Conservation (phyloP, 768 basidiomycete genomes). For the Cytidiella melzeri region DNA sequence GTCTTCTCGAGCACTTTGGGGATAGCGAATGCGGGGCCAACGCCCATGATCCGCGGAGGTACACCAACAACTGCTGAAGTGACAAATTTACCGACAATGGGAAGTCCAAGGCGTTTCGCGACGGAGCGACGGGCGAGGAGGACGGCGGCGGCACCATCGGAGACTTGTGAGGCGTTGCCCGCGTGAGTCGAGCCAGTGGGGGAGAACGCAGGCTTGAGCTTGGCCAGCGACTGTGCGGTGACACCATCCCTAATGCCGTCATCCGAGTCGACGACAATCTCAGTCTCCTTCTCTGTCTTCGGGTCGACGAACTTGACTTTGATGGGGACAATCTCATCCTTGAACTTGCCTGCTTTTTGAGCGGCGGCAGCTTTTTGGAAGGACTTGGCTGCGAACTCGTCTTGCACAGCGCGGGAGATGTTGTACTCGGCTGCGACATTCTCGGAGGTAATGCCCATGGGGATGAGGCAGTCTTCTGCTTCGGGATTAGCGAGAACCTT, state of each 20-base stretch:
- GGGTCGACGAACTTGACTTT: conserved; percentile 64
- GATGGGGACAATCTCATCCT: conserved; percentile 78
- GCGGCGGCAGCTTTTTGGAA: conserved; percentile 82
- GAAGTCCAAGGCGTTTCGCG: conserved; percentile 79
- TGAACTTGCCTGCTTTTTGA: conserved; percentile 76
- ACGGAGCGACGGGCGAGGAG: conserved; percentile 74
- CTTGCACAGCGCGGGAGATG: conserved; percentile 72
- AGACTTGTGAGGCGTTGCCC: conserved; percentile 82
- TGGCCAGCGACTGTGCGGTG: conserved; percentile 67
- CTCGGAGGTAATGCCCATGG: conserved; percentile 95
- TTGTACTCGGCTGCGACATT: conserved; percentile 78
- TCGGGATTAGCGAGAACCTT: conserved; percentile 59
- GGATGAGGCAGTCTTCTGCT: conserved; percentile 75
- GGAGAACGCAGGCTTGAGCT: conserved; percentile 82
- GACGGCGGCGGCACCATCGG: conserved; percentile 90
- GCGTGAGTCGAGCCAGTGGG: conserved; percentile 76
- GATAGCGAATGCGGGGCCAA: conserved; percentile 87
- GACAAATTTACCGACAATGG: conserved; percentile 83
- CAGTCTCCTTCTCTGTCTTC: conserved; percentile 61
- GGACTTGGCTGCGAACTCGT: conserved; percentile 77
- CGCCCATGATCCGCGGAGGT: conserved; percentile 84
- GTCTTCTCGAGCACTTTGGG: conserved; percentile 64
- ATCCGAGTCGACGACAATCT: conserved; percentile 70
- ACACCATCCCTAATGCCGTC: conserved; percentile 86
- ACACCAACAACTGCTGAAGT: conserved; percentile 68